These are phyloP conservation scores for Rhizopogon vesiculosus DNA, from an alignment of 768 basidiomycete genomes.

Conservation along the genomic window DNA sequence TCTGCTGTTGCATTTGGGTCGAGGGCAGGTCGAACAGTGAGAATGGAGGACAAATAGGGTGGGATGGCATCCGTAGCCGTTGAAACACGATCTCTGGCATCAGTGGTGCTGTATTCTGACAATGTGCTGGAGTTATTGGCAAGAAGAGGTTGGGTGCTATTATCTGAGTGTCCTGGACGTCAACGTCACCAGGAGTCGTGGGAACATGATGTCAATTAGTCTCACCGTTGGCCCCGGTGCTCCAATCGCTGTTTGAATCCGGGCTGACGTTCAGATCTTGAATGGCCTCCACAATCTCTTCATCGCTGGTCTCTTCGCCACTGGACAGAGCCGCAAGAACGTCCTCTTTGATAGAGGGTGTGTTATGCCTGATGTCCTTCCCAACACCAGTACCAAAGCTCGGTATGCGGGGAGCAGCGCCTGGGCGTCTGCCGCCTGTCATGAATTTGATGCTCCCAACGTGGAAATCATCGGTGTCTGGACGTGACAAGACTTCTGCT, in stretches of 20 bases:
- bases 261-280: constrained; percentile 44
- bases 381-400: constrained; percentile 78
- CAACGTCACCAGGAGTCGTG: constrained; percentile 9
- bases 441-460: constrained; percentile 86
- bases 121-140: constrained; percentile 37
- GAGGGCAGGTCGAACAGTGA: constrained; percentile 60
- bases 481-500: constrained; percentile 68
- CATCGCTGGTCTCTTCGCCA: constrained; percentile 59
- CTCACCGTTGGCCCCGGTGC: constrained; percentile 32
- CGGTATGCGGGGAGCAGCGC: constrained; percentile 68
- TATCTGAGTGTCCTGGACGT: constrained; percentile 29
- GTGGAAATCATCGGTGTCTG: constrained; percentile 67
- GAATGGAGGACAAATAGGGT: constrained; percentile 64
- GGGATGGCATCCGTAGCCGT: constrained; percentile 33
- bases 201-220: constrained; percentile 3
- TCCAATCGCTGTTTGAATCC: constrained; percentile 45
- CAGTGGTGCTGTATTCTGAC: constrained; percentile 69
- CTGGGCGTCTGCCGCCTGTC: constrained; percentile 58
- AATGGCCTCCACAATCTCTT: constrained; percentile 63
- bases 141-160: constrained; percentile 54
- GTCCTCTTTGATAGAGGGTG: constrained; percentile 31
- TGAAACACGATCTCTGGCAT: constrained; percentile 47
- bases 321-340: constrained; percentile 29
- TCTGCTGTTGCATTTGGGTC: constrained; percentile 43
- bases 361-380: constrained; percentile 43